Evolutionary conservation across 164 flowering plant species (phyloP), one percentile per base, ranked within the genome.

Genomic region (Taxillus chinensis): DNA sequence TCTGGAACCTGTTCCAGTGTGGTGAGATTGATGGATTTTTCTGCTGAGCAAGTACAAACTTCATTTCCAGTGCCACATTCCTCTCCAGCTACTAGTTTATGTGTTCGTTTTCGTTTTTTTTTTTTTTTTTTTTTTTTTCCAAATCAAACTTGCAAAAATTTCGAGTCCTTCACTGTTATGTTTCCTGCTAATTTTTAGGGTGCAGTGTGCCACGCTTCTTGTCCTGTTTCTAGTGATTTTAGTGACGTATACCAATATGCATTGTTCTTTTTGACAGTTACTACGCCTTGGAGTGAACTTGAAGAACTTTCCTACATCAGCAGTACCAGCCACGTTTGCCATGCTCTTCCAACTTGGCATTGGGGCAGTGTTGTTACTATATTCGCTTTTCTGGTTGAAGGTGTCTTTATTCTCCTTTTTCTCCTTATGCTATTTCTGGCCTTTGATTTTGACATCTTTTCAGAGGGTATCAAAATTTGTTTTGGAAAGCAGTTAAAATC

Each of bases 341-440:
- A 43, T 78, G 43, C 90, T 87, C 59, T 95, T 95, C 89, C 96
- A 95, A 57, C 38, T 60, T 41, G 92, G 95, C 68, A 79, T 95
- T 68, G 96, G 82, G 52, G 89, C 90, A 13, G 90, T 95, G 64
- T 78, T 95, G 37, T 16, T 73, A 12, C 86, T 91, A 39, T 95
- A 89, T 62, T 74, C 71, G 59, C 82, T 91, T 60, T 95, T 95
- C 82, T 95, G 99, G 99, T 60, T 86, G 73, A 95, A 95, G 97
- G 99, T 90, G 17, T 51, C 8, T 12, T 41, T 54, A 27, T 58
- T 11, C 27, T 45, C 52, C 13, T 16, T 11, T 27, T 41, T 13
- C 7, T 41, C 17, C 13, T 15, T 37, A 27, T 0, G 8, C 60
- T 16, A 15, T 52, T 8, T 15, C 39, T 42, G 5, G 27, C 27